phyloP scores from a whole-genome alignment of 768 basidiomycete genomes.

The Termitomyces heimii region DNA sequence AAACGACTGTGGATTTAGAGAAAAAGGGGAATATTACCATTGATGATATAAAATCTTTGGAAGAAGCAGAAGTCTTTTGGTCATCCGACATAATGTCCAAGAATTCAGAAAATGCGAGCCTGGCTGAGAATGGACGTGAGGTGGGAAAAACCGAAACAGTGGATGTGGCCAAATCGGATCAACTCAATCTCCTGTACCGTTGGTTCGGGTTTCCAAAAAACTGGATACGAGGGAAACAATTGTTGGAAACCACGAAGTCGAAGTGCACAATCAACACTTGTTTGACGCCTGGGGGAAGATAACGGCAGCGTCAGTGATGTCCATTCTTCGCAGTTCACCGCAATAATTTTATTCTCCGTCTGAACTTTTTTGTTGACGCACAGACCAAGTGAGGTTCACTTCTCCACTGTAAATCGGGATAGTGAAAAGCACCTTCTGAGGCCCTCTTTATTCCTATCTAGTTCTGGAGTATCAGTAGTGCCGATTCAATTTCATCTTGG shows the following conservation, averaged over 20 bases:
- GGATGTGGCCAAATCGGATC: slow-evolving; percentile 30
- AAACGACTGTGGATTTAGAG: not conserved
- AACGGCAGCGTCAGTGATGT: slow-evolving; percentile 1
- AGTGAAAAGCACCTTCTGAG: not conserved
- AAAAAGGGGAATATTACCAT: slow-evolving; percentile 19
- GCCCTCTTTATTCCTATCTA: not conserved
- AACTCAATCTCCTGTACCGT: slow-evolving; percentile 32
- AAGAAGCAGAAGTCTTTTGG: slow-evolving; percentile 23
- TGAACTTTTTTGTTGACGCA: slow-evolving; percentile 11
- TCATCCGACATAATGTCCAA: slow-evolving; percentile 28
- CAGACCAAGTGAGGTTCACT: slow-evolving; percentile 10
- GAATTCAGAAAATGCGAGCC: slow-evolving; percentile 18
- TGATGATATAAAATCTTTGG: slow-evolving; percentile 16
- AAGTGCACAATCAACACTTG: not conserved
- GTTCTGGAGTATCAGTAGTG: not conserved
- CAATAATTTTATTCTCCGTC: slow-evolving; percentile 18
- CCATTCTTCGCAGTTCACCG: slow-evolving; percentile 13
- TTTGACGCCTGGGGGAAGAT: not conserved
- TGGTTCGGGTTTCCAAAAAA: slow-evolving; percentile 14
- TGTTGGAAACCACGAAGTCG: not conserved
- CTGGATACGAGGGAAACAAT: slow-evolving; percentile 18
- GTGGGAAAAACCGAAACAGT: slow-evolving; percentile 35
- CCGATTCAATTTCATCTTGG: not conserved
- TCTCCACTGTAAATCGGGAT: not conserved
- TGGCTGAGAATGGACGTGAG: slow-evolving; percentile 15